These are phyloP conservation scores for Metschnikowia picachoensis DNA, from an alignment of 805 yeast species.

Conservation along the genomic window DNA sequence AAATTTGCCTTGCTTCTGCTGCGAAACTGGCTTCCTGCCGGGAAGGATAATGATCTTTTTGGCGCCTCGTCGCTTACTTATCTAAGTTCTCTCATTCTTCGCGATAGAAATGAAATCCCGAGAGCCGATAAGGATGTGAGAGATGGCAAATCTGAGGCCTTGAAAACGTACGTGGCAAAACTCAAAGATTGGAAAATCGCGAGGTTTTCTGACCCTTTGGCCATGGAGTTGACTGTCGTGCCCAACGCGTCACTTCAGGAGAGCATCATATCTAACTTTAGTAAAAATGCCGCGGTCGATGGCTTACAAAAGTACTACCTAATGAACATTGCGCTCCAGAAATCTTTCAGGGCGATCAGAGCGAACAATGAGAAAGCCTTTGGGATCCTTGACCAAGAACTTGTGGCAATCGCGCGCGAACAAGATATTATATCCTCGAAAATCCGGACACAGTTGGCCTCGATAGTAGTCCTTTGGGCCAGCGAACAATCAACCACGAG, in stretches of 20 bases:
- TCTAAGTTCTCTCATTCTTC: constrained; percentile 5
- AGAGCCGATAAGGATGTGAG: neutral
- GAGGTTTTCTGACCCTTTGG: constrained; percentile 4
- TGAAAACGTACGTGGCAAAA: constrained; percentile 13
- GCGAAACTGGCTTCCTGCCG: neutral
- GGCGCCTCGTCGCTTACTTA: constrained; percentile 5
- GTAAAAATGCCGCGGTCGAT: constrained; percentile 16
- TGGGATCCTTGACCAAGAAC: constrained; percentile 3
- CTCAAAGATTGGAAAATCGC: constrained; percentile 17
- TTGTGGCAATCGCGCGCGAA: constrained; percentile 14
- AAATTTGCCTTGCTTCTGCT: constrained; percentile 7
- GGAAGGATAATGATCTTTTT: neutral
- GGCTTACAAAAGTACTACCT: constrained; percentile 21
- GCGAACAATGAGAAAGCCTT: neutral
- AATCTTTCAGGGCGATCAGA: constrained; percentile 13
- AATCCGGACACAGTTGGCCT: constrained; percentile 19
- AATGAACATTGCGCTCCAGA: constrained; percentile 21
- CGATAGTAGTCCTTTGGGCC: constrained; percentile 16
- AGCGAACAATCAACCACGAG: neutral
- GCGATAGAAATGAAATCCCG: constrained; percentile 2
- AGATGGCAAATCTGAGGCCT: constrained; percentile 1
- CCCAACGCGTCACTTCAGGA: constrained; percentile 4
- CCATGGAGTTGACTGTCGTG: neutral
- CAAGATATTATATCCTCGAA: constrained; percentile 17
- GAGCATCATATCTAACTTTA: constrained; percentile 17